These are phyloP conservation scores for Alnus rubra DNA, from an alignment of 306 rosid species.

Conservation along the genomic window DNA sequence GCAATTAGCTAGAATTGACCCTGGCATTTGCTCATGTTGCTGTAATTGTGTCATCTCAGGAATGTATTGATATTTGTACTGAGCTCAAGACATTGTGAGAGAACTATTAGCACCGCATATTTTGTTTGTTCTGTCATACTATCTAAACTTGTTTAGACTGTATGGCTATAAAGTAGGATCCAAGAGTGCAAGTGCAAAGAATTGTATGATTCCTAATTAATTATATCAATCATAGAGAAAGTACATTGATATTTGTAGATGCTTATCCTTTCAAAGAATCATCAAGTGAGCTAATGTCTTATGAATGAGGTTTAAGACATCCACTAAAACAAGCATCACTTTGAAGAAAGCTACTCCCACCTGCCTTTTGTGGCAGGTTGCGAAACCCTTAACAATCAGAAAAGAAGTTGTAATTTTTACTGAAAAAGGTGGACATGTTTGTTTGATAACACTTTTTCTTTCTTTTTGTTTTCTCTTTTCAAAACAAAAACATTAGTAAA, in stretches of 20 bases:
- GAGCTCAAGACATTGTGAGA: background rate
- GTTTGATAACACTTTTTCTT: no score
- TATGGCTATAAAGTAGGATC: background rate
- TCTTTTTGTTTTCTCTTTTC: no score
- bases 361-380: background rate
- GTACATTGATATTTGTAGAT: background rate
- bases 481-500: no score
- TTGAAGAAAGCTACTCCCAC: background rate
- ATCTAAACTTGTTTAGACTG: background rate
- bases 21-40: slow-evolving; percentile 8
- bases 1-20: no score
- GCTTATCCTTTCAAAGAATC: background rate
- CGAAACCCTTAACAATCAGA: no score
- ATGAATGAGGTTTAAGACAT: background rate
- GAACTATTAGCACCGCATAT: background rate
- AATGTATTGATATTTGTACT: background rate
- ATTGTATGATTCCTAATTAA: background rate
- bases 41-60: background rate
- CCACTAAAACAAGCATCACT: background rate
- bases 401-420: no score
- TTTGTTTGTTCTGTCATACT: background rate
- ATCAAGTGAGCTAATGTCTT: background rate
- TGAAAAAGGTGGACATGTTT: no score
- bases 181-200: background rate
- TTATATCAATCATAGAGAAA: background rate